Evolutionary conservation across 1,284 basidiomycete genomes (phyloP), one percentile per base, ranked within the genome.

Genomic region (Ustilago esculenta): DNA sequence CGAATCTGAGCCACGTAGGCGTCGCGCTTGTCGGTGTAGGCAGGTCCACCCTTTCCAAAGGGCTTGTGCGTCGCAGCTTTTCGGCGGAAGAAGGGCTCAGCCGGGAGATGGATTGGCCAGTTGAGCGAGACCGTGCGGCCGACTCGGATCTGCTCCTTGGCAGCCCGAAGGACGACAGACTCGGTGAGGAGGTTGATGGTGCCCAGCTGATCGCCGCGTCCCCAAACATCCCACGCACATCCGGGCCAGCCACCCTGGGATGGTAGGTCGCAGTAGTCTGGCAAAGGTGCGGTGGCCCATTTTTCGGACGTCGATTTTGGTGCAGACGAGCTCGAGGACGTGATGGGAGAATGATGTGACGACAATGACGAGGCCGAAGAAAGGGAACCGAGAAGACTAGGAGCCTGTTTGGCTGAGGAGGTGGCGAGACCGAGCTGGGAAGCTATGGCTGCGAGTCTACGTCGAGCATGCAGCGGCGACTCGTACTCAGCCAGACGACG

Each of bases 121-220:
- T 73, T 77, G 44, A 79, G 69, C 4, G 72, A 72, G 30, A 61
- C 63, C 48, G 34, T 37, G 52, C 42, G 61, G 53, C 47, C 56
- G 25, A 36, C 56, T 83, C 84, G 84, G 37, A 90, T 87, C 76
- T 90, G 88, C 66, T 88, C 87, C 45, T 83, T 79, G n/a, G 88
- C 87, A 12, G 87, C 86, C 37, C 83, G 83, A 72, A 85, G 84
- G 14, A 90, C 88, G 8, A 89, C 85, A 8, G 86, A 85, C 17
- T 87, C 86, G 3, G 89, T 90, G 48, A 90, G 82, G 36, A 90
- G 63, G 78, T 90, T 90, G 46, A 90, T 83, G 2, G 89, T 90
- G 5, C 89, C 89, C 11, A 90, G 83, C 73, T 90, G 84, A 68
- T 90, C 90, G 18, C 87, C 86, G 34, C 84, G 81, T 18, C 89